Conservation (phyloP, 73 alveolate species). For the Stentor roeselii region DNA sequence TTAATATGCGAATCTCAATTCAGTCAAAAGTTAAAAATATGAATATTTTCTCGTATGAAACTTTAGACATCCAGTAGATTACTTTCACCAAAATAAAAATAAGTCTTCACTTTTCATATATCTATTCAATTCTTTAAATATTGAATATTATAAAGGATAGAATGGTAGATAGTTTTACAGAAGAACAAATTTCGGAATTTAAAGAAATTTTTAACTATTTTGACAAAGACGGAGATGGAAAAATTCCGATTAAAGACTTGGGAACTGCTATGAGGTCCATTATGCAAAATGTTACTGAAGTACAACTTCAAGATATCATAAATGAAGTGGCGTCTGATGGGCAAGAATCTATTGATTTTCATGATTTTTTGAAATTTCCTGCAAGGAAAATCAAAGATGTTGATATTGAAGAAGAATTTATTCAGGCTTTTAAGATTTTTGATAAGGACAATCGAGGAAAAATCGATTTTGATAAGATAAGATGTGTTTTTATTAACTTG, state of each 20-base stretch:
- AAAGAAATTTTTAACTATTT: conserved; percentile 17
- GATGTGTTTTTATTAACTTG: conserved; percentile 75
- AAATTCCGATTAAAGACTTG: conserved; percentile 28
- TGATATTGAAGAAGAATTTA: conserved; percentile 96
- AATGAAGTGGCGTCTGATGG: conserved; percentile 82
- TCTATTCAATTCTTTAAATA: too few species aligned
- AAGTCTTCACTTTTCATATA: too few species aligned
- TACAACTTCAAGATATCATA: conserved; percentile 82
- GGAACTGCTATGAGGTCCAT: conserved; percentile 94
- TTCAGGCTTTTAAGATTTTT: conserved; percentile 98
- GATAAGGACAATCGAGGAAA: conserved; percentile 91
- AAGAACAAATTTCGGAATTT: conserved; percentile 32
- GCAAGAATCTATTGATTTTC: conserved; percentile 77
- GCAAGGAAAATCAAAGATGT: conserved; percentile 56
- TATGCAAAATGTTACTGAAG: conserved; percentile 95
- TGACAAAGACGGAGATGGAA: conserved; percentile 35
- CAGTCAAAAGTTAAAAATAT: too few species aligned
- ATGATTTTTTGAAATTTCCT: conserved; percentile 68
- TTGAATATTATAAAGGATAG: background rate
- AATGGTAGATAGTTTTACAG: conserved; percentile 32
- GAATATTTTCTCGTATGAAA: too few species aligned
- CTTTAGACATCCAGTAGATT: too few species aligned
- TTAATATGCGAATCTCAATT: too few species aligned
- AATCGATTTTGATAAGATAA: conserved; percentile 74
- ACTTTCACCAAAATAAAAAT: too few species aligned